Evolutionary conservation across 108 stramenopile species (phyloP).

Genomic region (Nitzschia sp.): DNA sequence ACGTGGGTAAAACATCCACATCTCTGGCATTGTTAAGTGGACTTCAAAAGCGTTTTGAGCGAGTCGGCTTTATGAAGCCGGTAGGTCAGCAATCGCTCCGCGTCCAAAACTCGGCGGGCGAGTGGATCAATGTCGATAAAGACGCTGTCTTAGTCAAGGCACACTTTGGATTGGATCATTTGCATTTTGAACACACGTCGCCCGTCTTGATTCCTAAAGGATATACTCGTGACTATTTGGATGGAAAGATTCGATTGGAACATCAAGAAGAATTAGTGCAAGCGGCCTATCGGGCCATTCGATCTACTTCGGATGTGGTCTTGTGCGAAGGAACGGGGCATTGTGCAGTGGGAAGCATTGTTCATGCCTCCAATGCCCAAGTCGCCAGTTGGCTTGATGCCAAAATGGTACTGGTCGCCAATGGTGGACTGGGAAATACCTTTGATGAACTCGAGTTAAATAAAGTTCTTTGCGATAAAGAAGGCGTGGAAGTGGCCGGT

Average conservation of each 20-base stretch:
- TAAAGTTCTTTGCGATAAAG: conserved; percentile 69
- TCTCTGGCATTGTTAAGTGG: conserved; percentile 85
- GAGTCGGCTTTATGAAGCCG: conserved; percentile 93
- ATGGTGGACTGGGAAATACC: conserved; percentile 89
- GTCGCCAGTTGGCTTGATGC: conserved; percentile 83
- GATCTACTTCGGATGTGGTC: conserved; percentile 51
- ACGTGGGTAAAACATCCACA: conserved; percentile 92
- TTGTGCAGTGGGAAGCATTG: conserved; percentile 83
- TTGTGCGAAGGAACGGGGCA: conserved; percentile 96
- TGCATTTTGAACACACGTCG: conserved; percentile 74
- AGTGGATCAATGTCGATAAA: conserved; percentile 61
- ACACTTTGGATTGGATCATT: conserved; percentile 70
- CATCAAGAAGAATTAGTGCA: conserved; percentile 54
- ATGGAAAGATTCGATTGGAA: conserved; percentile 69
- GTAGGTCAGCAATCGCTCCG: conserved; percentile 64
- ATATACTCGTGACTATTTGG: conserved; percentile 84
- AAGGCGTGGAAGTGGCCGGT: conserved; percentile 80
- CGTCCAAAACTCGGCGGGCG: conserved; percentile 35
- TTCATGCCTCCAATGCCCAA: conserved; percentile 85
- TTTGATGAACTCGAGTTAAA: conserved; percentile 92
- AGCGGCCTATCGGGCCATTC: conserved; percentile 36
- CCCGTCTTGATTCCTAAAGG: conserved; percentile 89
- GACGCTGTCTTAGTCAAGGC: conserved; percentile 83
- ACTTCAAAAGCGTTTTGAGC: conserved; percentile 75
- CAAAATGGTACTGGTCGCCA: conserved; percentile 89